phyloP scores from a whole-genome alignment of 116 monocot genomes.

The Zostera marina region DNA sequence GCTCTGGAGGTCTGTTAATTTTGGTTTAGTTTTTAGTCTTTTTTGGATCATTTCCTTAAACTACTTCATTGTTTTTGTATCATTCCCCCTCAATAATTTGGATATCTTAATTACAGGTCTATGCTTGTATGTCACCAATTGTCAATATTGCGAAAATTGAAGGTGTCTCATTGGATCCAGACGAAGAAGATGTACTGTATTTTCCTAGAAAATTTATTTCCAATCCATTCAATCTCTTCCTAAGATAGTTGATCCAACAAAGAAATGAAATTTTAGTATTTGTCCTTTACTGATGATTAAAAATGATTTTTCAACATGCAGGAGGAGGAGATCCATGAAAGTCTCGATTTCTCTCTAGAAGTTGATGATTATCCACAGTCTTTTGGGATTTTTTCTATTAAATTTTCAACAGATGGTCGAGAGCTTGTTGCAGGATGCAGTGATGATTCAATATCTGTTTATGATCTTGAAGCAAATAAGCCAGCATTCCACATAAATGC shows the following conservation, averaged over 20 bases:
- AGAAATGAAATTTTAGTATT: not conserved
- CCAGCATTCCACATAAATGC: constrained; percentile 44
- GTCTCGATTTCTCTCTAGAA: constrained; percentile 45
- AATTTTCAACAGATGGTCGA: constrained; percentile 86
- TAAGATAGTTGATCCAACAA: not conserved
- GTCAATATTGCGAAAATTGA: constrained; percentile 70
- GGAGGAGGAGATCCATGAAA: constrained; percentile 94
- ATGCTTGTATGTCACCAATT: constrained; percentile 70
- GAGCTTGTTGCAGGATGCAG: constrained; percentile 84
- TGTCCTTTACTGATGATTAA: not conserved
- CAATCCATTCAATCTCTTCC: not conserved
- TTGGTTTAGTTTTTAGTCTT: not conserved
- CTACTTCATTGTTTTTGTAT: not conserved
- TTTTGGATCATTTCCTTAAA: no score
- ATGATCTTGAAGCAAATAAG: constrained; percentile 72
- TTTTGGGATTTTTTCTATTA: constrained; percentile 85
- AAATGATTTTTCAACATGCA: constrained; percentile 8
- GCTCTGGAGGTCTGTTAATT: not conserved
- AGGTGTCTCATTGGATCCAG: constrained; percentile 36
- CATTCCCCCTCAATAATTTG: not conserved
- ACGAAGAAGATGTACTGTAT: constrained; percentile 60
- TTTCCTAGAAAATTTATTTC: not conserved
- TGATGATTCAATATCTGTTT: constrained; percentile 69
- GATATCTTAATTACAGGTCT: constrained; percentile 37
- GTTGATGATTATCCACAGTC: constrained; percentile 21